Percentiles rank a stretch among this genome's conserved stretches.
Conservation (phyloP, 2,329 filamentous ascomycete species). For the Colletotrichum sp. region DNA sequence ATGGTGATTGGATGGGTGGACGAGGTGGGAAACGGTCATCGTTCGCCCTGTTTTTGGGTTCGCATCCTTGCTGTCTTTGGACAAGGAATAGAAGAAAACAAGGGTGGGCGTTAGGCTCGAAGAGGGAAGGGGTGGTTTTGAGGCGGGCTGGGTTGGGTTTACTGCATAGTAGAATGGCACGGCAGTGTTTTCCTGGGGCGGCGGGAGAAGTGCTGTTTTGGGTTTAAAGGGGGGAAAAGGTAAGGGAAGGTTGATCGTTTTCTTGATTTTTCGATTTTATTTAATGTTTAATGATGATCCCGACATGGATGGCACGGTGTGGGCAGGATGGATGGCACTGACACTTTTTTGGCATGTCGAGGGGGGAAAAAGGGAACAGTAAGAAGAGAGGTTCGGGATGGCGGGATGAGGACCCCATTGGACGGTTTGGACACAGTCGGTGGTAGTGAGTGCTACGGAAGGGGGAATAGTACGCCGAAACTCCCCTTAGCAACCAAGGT, state of each 20-base stretch:
- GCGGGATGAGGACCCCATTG: not conserved
- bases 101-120: not conserved
- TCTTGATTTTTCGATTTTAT: not conserved
- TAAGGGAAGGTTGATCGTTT: not conserved
- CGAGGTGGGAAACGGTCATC: conserved; percentile 6
- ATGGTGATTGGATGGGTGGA: conserved; percentile 4
- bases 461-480: not conserved
- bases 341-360: not conserved
- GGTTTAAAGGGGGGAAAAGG: not conserved
- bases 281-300: not conserved
- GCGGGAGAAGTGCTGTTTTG: not conserved
- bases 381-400: not conserved
- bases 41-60: conserved; percentile 18
- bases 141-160: not conserved
- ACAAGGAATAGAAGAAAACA: not conserved
- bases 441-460: not conserved
- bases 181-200: not conserved
- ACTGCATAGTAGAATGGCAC: too few relatives aligned
- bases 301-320: not conserved
- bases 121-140: not conserved
- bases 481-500: not conserved
- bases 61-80: not conserved
- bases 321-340: not conserved
- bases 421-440: not conserved
- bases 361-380: not conserved